A percentile compares a stretch with the other conserved stretches of the same genome.
phyloP scores from a whole-genome alignment of 2,329 filamentous ascomycete genomes.

The Paecilomyces dactylethromorphus region DNA sequence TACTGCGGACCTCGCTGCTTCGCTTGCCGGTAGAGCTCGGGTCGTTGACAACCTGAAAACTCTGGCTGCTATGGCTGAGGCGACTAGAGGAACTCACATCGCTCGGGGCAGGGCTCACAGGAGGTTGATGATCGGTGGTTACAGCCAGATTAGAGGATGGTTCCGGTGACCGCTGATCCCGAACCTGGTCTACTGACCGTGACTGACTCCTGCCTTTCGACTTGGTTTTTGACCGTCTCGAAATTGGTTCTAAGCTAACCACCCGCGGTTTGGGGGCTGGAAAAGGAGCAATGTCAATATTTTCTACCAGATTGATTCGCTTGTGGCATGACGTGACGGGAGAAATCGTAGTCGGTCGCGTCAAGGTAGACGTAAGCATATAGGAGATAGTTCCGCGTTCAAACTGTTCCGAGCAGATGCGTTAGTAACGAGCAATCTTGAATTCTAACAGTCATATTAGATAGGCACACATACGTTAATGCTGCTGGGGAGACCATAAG shows the following conservation, averaged over 20 bases:
- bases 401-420: slow-evolving; percentile 54
- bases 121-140: slow-evolving; percentile 30
- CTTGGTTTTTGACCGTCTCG: slow-evolving; percentile 61
- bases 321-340: slow-evolving; percentile 74
- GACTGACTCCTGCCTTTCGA: slow-evolving; percentile 39
- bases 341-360: slow-evolving; percentile 77
- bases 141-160: slow-evolving; percentile 34
- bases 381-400: slow-evolving; percentile 91
- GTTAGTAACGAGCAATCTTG: slow-evolving; percentile 3
- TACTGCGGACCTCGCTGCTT: slow-evolving; percentile 46
- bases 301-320: slow-evolving; percentile 72
- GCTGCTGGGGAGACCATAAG: slow-evolving; percentile 65
- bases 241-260: slow-evolving; percentile 82
- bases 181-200: slow-evolving; percentile 27
- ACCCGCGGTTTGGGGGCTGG: slow-evolving; percentile 68
- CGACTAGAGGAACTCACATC: slow-evolving; percentile 66
- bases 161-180: slow-evolving; percentile 42
- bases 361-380: slow-evolving; percentile 81
- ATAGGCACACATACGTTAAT: slow-evolving; percentile 66
- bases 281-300: slow-evolving; percentile 75
- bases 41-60: slow-evolving; percentile 47
- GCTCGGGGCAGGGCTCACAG: slow-evolving; percentile 51
- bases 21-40: slow-evolving; percentile 33
- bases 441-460: slow-evolving; percentile 6
- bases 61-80: slow-evolving; percentile 58